A percentile compares a stretch with the other conserved stretches of the same genome.
Evolutionary conservation across 129 eudicot genomes (phyloP).

Genomic region (Arctium lappa): DNA sequence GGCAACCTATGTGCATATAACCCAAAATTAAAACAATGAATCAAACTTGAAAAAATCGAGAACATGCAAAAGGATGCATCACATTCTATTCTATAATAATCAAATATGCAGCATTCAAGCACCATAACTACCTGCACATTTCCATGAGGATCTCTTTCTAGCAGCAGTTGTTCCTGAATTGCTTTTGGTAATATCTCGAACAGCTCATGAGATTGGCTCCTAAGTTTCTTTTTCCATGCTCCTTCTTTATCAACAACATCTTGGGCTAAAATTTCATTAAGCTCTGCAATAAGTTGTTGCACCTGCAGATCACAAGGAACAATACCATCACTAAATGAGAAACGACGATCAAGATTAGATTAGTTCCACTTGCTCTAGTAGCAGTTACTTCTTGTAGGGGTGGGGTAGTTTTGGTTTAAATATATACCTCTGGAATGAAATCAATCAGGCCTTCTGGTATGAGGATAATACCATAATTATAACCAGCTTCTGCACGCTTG

Average conservation of each 20-base stretch:
- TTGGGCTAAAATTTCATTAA: slow-evolving; percentile 90
- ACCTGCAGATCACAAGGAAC: slow-evolving; percentile 45
- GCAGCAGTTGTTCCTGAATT: slow-evolving; percentile 88
- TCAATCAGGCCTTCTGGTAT: slow-evolving; percentile 96
- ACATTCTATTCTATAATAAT: not conserved
- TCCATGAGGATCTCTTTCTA: slow-evolving; percentile 99
- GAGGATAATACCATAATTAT: slow-evolving; percentile 86
- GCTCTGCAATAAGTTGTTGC: slow-evolving; percentile 90
- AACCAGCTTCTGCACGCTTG: slow-evolving; percentile 83
- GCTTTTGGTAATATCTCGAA: slow-evolving; percentile 79
- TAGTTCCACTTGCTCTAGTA: not conserved
- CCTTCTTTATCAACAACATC: slow-evolving; percentile 81
- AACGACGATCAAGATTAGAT: not conserved
- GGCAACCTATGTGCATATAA: slow-evolving; percentile 55
- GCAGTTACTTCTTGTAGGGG: not conserved
- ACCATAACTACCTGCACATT: slow-evolving; percentile 78
- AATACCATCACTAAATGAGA: not conserved
- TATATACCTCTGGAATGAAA: slow-evolving; percentile 90
- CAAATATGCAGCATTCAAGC: not conserved
- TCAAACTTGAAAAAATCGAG: not conserved
- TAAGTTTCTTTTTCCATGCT: slow-evolving; percentile 82
- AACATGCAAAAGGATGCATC: not conserved
- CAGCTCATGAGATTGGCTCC: slow-evolving; percentile 61
- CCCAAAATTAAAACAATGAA: not conserved
- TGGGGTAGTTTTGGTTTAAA: not conserved